phyloP scores from a whole-genome alignment of 371 early-diverging fungal genomes.

The Lichtheimia corymbifera region DNA sequence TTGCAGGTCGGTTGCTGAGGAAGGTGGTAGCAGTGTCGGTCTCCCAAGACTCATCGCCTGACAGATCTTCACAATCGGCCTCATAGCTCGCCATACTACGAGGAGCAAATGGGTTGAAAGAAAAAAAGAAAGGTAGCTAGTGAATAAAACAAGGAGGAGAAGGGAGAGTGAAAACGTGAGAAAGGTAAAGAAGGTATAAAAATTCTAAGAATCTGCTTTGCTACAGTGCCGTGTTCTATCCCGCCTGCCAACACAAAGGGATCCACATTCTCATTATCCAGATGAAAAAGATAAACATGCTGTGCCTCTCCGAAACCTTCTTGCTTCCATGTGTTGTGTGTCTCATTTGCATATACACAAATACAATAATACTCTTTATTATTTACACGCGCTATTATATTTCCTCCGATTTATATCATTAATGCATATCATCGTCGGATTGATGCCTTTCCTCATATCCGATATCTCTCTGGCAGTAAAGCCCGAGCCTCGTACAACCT shows the following conservation, averaged over 20 bases:
- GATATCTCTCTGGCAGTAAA: neutral
- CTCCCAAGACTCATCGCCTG: constrained; percentile 6
- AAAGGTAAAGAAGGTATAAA: constrained; percentile 11
- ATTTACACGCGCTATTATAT: no score
- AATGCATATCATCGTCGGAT: neutral
- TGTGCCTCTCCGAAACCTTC: constrained; percentile 1
- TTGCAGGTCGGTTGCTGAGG: neutral
- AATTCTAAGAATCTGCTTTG: constrained; percentile 4
- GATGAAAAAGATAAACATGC: neutral
- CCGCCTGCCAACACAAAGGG: no score
- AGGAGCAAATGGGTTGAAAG: neutral
- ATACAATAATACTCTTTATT: no score
- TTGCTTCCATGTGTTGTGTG: neutral
- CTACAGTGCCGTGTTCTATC: no score
- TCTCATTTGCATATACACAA: neutral
- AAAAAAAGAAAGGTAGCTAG: neutral
- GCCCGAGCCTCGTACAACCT: neutral
- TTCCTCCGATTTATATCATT: neutral
- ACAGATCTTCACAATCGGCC: constrained; percentile 17
- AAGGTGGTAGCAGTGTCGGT: neutral
- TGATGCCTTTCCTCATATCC: neutral
- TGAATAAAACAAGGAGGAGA: constrained; percentile 3
- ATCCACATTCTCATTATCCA: no score
- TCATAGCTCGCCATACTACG: constrained; percentile 21
- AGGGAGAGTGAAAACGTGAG: constrained; percentile 10